A percentile compares a stretch with the other conserved stretches of the same genome.
Evolutionary conservation across 345 rosid species (phyloP).

Genomic region (Psidium friedrichsthalianum): DNA sequence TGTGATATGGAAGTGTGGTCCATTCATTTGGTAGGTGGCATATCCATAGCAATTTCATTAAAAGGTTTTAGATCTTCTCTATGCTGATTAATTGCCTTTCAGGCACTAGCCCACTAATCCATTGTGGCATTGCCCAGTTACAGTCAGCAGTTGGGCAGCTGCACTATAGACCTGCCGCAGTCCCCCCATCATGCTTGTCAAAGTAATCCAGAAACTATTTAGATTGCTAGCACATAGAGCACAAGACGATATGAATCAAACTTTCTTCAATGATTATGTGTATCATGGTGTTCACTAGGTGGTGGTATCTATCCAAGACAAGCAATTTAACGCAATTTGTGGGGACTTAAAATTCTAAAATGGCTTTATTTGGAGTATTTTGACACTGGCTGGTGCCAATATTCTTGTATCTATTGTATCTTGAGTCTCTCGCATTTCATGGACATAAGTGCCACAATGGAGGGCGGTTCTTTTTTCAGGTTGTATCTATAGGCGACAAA

Average conservation of each 20-base stretch:
- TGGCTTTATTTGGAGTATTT: background rate
- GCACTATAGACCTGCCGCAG: background rate
- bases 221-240: background rate
- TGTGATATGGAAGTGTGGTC: background rate
- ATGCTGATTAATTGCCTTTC: background rate
- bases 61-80: background rate
- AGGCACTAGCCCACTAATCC: background rate
- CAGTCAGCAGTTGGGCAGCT: background rate
- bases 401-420: background rate
- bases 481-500: background rate
- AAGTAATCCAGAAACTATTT: background rate
- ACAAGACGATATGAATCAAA: background rate
- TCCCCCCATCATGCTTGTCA: background rate
- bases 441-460: background rate
- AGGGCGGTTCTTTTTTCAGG: background rate
- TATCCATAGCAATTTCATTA: background rate
- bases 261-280: background rate
- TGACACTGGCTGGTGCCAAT: background rate
- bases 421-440: background rate
- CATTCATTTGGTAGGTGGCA: background rate
- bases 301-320: background rate
- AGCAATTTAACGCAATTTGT: background rate
- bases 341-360: background rate
- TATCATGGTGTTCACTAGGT: background rate
- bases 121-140: background rate